Evolutionary conservation across 192 early-diverging fungal genomes (phyloP), one percentile per base, ranked within the genome.

Genomic region (Entomortierella parvispora): DNA sequence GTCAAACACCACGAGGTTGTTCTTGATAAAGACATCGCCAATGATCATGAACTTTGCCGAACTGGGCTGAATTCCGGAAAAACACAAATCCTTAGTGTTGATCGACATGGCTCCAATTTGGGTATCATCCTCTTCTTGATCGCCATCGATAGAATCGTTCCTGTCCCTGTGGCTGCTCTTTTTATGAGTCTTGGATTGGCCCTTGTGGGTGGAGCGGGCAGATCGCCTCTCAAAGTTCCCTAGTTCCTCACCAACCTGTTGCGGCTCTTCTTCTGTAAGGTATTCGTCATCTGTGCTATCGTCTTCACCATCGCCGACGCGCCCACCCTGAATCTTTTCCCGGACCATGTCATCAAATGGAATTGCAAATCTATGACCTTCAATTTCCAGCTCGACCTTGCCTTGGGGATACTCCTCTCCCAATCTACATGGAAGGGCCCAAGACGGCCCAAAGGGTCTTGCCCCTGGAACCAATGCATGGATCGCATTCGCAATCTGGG

Each of bases 1-100:
- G 43, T 88, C 83, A 66, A 88, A 88, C 33, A 85, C 79, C 9
- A 87, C 75, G 42, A 85, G 86, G 66, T 86, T 86, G 51, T 85
- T 83, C 48, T 85, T 83, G 58, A 88, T 56, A 58, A 88, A 88
- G 5, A 84, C 74, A 53, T 88, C 85, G 45, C 88, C 88, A 23
- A 90, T 72, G 53, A 90, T 90, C 33, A 68, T 64, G 18, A 81
- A 69, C 7, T 62, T 44, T 14, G 68, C 42, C 14, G 46, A 55
- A 8, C 61, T 57, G 15, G 60, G 53, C 4, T 62, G 58, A 33
- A 81, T 69, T 10, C 71, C 80, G 1, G 80, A 72, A 28, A 69
- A 55, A 34, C 80, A 81, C 7, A 47, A 4, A 1, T 50, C 37
- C 37, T 40, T 40, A 9, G 7, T 12, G 12, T 40, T 12, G 37